A percentile compares a stretch with the other conserved stretches of the same genome.
phyloP scores from a whole-genome alignment of 805 yeast genomes.

The Yarrowia bubula region DNA sequence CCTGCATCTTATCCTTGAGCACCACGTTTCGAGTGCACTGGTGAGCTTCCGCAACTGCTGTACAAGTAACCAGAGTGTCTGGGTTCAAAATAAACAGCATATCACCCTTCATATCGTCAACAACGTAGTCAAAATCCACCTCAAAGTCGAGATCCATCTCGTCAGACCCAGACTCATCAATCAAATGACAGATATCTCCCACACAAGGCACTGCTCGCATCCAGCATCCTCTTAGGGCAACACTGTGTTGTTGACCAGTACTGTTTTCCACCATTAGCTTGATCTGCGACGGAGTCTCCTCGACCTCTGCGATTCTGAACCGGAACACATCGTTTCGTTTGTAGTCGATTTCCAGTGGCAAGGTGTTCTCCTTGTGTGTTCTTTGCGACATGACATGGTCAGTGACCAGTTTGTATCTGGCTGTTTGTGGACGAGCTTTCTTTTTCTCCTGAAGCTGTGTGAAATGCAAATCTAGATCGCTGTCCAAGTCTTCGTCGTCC shows the following conservation, averaged over 20 bases:
- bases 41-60: conserved; percentile 72
- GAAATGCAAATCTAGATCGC: conserved; percentile 7
- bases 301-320: not conserved
- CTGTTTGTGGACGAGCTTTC: conserved; percentile 1
- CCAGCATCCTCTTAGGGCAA: conserved; percentile 19
- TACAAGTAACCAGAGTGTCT: conserved; percentile 76
- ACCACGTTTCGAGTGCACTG: conserved; percentile 72
- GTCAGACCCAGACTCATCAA: conserved; percentile 31
- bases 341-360: conserved; percentile 19
- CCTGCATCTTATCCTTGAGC: conserved; percentile 53
- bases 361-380: not conserved
- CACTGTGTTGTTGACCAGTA: not conserved
- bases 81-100: conserved; percentile 74
- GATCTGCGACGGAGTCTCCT: not conserved
- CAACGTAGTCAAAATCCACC: conserved; percentile 35
- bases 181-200: conserved; percentile 39
- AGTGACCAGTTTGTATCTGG: conserved; percentile 13
- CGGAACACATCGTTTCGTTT: conserved; percentile 9
- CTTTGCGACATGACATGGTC: conserved; percentile 23
- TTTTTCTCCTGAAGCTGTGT: not conserved
- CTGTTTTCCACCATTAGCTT: not conserved
- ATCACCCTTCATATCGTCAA: conserved; percentile 56
- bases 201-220: conserved; percentile 11
- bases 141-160: conserved; percentile 29
- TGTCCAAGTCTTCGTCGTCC: conserved; percentile 5